Percentiles rank a stretch among this genome's conserved stretches.
Evolutionary conservation across 345 rosid genomes (phyloP).

Genomic region (Camelina sativa): DNA sequence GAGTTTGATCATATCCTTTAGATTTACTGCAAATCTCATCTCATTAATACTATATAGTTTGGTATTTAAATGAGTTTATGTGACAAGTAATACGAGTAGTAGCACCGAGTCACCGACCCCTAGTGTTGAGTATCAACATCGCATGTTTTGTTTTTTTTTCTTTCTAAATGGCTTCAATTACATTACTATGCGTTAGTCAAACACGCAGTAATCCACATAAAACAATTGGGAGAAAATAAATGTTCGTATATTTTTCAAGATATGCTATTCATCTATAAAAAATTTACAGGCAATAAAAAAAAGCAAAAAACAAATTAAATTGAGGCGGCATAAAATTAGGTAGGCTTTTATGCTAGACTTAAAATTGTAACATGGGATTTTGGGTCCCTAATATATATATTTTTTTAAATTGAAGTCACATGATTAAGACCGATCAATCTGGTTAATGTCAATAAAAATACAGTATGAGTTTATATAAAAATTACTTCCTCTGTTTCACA

Average conservation of each 20-base stretch:
- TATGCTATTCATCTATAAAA: slow-evolving; percentile 30
- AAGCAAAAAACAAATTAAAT: slow-evolving; percentile 2
- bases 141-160: not conserved
- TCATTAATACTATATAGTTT: not conserved
- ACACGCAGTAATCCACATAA: slow-evolving; percentile 16
- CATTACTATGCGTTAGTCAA: slow-evolving; percentile 27
- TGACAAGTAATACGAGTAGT: not conserved
- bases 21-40: not conserved
- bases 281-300: not conserved
- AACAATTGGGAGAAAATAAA: slow-evolving; percentile 30
- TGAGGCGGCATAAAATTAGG: slow-evolving; percentile 38
- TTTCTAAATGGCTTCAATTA: not conserved
- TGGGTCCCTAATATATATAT: slow-evolving; percentile 7
- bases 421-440: slow-evolving; percentile 43
- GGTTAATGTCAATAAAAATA: slow-evolving; percentile 29
- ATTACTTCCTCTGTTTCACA: no score
- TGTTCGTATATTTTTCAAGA: slow-evolving; percentile 42
- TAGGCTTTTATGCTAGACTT: slow-evolving; percentile 18
- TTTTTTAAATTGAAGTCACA: slow-evolving; percentile 23
- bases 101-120: slow-evolving; percentile 8
- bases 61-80: not conserved
- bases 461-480: slow-evolving; percentile 26
- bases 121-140: slow-evolving; percentile 11
- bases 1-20: not conserved
- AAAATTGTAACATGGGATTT: slow-evolving; percentile 41